Evolutionary conservation across 2,329 filamentous ascomycete species (phyloP), one percentile per base, ranked within the genome.

Genomic region (Fusarium sp.): DNA sequence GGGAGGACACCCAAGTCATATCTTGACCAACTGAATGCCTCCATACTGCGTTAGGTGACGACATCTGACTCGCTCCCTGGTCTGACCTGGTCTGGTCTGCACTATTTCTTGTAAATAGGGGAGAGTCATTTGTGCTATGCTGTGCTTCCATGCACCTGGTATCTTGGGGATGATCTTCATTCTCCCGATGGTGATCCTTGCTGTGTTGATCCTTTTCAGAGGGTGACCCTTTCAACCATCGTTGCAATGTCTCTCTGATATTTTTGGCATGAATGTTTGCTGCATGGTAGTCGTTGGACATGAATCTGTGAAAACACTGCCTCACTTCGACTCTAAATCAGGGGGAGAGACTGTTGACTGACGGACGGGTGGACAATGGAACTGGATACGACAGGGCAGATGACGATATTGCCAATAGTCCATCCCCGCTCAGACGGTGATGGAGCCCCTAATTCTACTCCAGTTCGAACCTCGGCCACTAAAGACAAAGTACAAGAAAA

Each of bases 321-420:
- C 41, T 24, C 22, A 24, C 22, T 15, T 44, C 24, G 20, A 15
- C 20, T 34, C 34, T 38, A 38, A 29, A 64, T 64, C 58, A 70
- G 67, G 58, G 48, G 55, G 10, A 38, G 18, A 12, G 18, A 12
- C 34, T 38, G 29, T 6, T 38, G 34, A 38, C 34, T 38, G 34
- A 18, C 48, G 54, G 22, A 29, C 58, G 58, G 62, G 51, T 53
- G 51, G 55, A 48, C 34, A 38, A 38, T n/a, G 34, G 34, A 38
- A 38, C 34, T 38, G 18, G 34, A 38, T 11, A 38, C 16, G 34
- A n/a, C 56, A 72, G 62, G 49, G 49, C 61, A 72, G 62, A 69
- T 72, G 66, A 65, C 56, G 57, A 62, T 72, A 63, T 73, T 73
- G 63, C 60, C 71, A 74, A 75, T 75, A 70, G 69, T 71, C 58